Base-by-base conservation (phyloP, 768 basidiomycete genomes). In the Boletus reticuloceps region DNA sequence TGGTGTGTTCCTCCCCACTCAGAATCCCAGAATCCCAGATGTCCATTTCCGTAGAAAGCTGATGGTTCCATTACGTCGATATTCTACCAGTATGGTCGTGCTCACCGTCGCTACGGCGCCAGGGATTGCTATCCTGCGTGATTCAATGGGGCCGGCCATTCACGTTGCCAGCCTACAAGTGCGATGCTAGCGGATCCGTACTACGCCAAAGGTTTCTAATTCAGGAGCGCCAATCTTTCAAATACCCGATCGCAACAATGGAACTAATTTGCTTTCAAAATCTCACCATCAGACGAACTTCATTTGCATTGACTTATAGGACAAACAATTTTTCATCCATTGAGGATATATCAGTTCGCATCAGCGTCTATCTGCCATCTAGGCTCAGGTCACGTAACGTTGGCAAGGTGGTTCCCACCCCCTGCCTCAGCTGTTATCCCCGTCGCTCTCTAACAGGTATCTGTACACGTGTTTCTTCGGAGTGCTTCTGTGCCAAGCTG, bases 371-470 rank as follows among this genome's bases (percentile, higher is more conserved):
- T 67, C 55, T 59, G 51, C n/a, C 61, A 54, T 54, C 43, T 37
- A 17, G n/a, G 14, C 22, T 32, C 37, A 29, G 29, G 22, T 55
- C 64, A 60, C 65, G 66, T 66, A 65, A 68, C 50, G 27, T 41
- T 49, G 42, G 44, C 44, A 39, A 39, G 38, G 17, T 14, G 2
- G 38, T 39, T 39, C 38, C 38, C 38, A 39, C 16, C 17, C 38
- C n/a, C 5, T 19, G 13, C 13, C 34, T 36, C 34, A 14, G 34
- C 14, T 14, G 12, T 34, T 34, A 34, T 34, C 13, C 34, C 34
- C 34, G 34, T 34, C 34, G 34, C 14, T 34, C 34, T 14, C 34
- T 37, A 51, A 63, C 53, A 55, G 56, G 64, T 58, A 67, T 66
- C 44, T 43, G 31, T 20, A 51, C 64, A 65, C 56, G 64, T 63